Percentiles rank a stretch among this genome's conserved stretches.
Conservation (phyloP, 352 stramenopile genomes). For the Plasmopara muralis region DNA sequence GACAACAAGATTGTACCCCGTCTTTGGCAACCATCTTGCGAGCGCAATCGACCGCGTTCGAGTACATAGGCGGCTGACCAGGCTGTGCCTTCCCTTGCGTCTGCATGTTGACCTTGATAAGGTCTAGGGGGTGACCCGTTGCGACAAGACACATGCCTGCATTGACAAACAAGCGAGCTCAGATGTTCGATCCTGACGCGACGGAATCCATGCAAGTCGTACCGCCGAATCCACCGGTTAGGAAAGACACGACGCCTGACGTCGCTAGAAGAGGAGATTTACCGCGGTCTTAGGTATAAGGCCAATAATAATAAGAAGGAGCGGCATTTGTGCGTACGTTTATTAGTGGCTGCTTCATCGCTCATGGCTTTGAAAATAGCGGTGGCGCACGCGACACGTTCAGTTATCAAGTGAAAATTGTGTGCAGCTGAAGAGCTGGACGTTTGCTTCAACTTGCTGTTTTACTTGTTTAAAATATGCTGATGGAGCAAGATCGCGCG, state of each 20-base stretch:
- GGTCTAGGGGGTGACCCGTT: constrained; percentile 92
- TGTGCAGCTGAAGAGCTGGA: constrained; percentile 31
- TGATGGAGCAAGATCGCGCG: too few species aligned
- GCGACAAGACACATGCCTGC: constrained; percentile 87
- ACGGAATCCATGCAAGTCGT: constrained; percentile 11
- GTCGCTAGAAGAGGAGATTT: constrained; percentile 29
- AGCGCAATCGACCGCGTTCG: constrained; percentile 86
- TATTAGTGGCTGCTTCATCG: constrained; percentile 37
- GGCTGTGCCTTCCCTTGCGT: constrained; percentile 74
- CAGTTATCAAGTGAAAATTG: constrained; percentile 7
- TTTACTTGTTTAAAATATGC: constrained; percentile 19
- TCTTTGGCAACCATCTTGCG: constrained; percentile 91
- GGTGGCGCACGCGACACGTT: constrained; percentile 23
- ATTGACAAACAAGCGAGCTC: constrained; percentile 1
- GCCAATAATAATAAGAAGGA: neutral
- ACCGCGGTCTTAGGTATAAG: neutral
- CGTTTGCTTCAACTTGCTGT: constrained; percentile 22
- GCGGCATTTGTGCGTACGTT: constrained; percentile 11
- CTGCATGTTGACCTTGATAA: constrained; percentile 95
- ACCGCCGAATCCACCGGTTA: constrained; percentile 91
- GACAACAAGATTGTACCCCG: constrained; percentile 52
- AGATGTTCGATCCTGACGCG: constrained; percentile 3
- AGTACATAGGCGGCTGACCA: constrained; percentile 63
- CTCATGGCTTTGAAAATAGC: constrained; percentile 25
- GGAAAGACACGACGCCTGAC: constrained; percentile 89